Conservation (phyloP, 768 basidiomycete species). For the Xanthoconium purpureum region DNA sequence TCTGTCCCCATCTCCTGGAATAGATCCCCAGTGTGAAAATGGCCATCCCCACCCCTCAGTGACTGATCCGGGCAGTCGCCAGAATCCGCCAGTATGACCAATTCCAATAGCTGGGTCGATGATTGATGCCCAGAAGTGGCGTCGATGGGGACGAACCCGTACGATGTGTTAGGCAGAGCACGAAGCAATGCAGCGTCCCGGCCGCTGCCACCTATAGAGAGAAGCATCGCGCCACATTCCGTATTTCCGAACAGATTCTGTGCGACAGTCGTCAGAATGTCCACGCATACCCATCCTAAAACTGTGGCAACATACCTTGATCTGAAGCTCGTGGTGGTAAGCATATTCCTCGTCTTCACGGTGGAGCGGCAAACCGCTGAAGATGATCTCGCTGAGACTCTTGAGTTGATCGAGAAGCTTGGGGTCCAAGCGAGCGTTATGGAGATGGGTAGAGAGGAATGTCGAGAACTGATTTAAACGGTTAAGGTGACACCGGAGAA, state of each 20-base stretch:
- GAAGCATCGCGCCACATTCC: constrained; percentile 71
- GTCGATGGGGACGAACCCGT: constrained; percentile 62
- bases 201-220: constrained; percentile 54
- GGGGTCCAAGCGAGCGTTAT: constrained; percentile 54
- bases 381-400: constrained; percentile 60
- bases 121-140: constrained; percentile 48
- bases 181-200: constrained; percentile 51
- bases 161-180: constrained; percentile 59
- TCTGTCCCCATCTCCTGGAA: constrained; percentile 63
- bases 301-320: constrained; percentile 48
- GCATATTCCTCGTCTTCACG: constrained; percentile 74
- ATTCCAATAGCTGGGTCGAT: constrained; percentile 56
- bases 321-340: constrained; percentile 55
- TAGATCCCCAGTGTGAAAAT: constrained; percentile 81
- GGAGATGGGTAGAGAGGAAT: constrained; percentile 64
- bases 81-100: constrained; percentile 67
- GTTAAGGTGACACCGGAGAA: constrained; percentile 62
- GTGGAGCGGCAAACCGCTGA: constrained; percentile 61
- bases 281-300: constrained; percentile 12
- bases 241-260: constrained; percentile 82
- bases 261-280: constrained; percentile 20
- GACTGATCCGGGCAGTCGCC: constrained; percentile 64
- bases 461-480: constrained; percentile 73
- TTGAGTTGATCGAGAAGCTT: constrained; percentile 57
- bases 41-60: constrained; percentile 58